phyloP scores from a whole-genome alignment of 1,284 basidiomycete species.

The Prillingera fragicola region DNA sequence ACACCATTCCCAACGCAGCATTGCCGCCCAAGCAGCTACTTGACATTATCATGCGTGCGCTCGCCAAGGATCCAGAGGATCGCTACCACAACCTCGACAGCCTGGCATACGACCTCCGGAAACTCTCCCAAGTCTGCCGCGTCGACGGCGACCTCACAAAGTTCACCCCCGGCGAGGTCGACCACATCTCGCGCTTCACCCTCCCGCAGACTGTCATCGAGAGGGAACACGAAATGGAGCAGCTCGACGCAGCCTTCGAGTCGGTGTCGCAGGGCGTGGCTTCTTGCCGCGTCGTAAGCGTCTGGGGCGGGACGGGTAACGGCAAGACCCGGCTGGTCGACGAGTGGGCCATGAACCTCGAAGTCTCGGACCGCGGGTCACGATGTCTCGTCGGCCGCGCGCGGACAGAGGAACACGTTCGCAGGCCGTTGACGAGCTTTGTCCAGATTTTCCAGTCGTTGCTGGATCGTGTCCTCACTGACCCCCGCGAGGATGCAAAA shows the following conservation, averaged over 20 bases:
- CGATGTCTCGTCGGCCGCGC: slow-evolving; percentile 28
- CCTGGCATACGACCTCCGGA: slow-evolving; percentile 35
- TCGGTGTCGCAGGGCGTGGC: slow-evolving; percentile 1
- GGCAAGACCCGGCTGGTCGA: slow-evolving; percentile 38
- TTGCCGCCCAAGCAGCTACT: slow-evolving; percentile 30
- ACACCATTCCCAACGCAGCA: slow-evolving; percentile 2
- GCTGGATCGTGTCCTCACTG: slow-evolving; percentile 35
- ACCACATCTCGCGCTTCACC: slow-evolving; percentile 30
- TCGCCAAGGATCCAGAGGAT: slow-evolving; percentile 32
- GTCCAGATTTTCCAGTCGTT: slow-evolving; percentile 39
- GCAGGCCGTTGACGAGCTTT: slow-evolving; percentile 36
- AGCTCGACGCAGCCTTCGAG: slow-evolving; percentile 21
- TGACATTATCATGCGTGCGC: slow-evolving; percentile 38
- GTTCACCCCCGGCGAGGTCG: slow-evolving; percentile 35
- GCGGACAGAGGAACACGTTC: slow-evolving; percentile 34
- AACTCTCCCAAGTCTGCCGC: slow-evolving; percentile 24
- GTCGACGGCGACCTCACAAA: slow-evolving; percentile 24
- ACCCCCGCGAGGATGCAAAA: slow-evolving; percentile 33
- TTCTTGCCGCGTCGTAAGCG: slow-evolving; percentile 19
- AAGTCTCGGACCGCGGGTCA: slow-evolving; percentile 10
- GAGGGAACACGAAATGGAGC: slow-evolving; percentile 24
- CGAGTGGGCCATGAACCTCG: slow-evolving; percentile 26
- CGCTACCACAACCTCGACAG: slow-evolving; percentile 34
- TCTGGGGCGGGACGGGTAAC: slow-evolving; percentile 35
- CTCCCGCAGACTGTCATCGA: slow-evolving; percentile 27